phyloP scores from a whole-genome alignment of 176 grass and related monocot genomes.

The Calamus simplicifolius region DNA sequence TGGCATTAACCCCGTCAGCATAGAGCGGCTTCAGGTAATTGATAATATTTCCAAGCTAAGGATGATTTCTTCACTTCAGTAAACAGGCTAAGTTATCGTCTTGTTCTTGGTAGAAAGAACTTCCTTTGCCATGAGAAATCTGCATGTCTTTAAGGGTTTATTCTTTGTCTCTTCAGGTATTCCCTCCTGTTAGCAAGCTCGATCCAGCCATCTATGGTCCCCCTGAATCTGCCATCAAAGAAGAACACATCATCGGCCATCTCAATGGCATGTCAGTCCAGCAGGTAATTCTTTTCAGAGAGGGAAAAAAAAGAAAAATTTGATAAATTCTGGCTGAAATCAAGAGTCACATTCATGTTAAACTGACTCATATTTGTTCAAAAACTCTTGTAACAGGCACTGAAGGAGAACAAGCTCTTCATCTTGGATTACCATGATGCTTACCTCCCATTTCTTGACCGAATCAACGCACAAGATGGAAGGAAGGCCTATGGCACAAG shows the following conservation, averaged over 20 bases:
- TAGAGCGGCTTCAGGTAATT: slow-evolving; percentile 76
- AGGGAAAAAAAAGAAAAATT: too few species aligned
- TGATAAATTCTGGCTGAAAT: too few species aligned
- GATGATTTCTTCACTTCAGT: too few species aligned
- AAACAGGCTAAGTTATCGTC: too few species aligned
- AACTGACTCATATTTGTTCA: too few species aligned
- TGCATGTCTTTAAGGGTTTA: too few species aligned
- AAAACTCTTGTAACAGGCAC: slow-evolving; percentile 19
- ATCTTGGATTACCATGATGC: slow-evolving; percentile 83
- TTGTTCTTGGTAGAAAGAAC: too few species aligned
- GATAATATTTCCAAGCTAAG: too few species aligned
- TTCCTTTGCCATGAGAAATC: too few species aligned
- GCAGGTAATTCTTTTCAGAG: slow-evolving; percentile 28
- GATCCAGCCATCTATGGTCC: slow-evolving; percentile 67
- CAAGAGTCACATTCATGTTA: too few species aligned
- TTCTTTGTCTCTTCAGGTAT: slow-evolving; percentile 28
- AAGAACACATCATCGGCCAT: slow-evolving; percentile 74
- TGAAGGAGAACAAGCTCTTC: slow-evolving; percentile 56
- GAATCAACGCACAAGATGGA: slow-evolving; percentile 77
- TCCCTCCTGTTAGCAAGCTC: slow-evolving; percentile 81
- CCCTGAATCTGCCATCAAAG: slow-evolving; percentile 77
- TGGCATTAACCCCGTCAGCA: slow-evolving; percentile 89
- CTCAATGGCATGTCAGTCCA: slow-evolving; percentile 74
- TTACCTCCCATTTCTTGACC: slow-evolving; percentile 75
- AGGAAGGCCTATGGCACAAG: slow-evolving; percentile 90